Evolutionary conservation across 2,329 filamentous ascomycete species (phyloP), one percentile per base, ranked within the genome.

Genomic region (Pestalotiopsis sp.): DNA sequence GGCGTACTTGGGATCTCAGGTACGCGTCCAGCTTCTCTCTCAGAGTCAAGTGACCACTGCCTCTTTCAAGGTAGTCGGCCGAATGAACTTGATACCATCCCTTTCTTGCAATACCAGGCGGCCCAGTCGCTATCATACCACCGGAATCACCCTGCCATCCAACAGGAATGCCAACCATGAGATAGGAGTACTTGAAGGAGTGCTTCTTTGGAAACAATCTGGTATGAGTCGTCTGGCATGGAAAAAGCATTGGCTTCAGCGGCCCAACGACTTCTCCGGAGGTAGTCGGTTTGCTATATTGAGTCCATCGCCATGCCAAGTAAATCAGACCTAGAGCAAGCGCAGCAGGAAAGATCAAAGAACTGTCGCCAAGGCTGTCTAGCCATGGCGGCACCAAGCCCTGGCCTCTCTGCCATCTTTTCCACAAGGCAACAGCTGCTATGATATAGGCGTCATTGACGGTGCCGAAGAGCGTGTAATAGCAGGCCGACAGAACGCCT

Each of bases 131-230:
- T 41, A 93, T 76, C 71, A 91, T 81, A 11, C 85, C 85, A 61
- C 85, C 86, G n/a, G 83, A 79, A 57, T 80, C 81, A 5, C 89
- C 90, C 65, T 81, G 81, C 78, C 87, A 90, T n/a, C 86, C 86
- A 27, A 94, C 84, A 0, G 91, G 92, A 56, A 92, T 83, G 0
- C 92, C 91, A 31, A 90, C 88, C 61, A 90, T 83, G 1, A 94
- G 85, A 76, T 94, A 94, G 0, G 90, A 90, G 76, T 94, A 93
- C 0, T 83, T 83, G 75, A 95, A 94, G 0, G 85, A 85, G 76
- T 94, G 90, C 69, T 86, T 88, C 75, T 89, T 85, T 0, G 92
- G 92, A 68, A 91, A 90, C n/a, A 91, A 76, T 20, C 92, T 84
- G 4, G 86, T 82, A 76, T 94, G 92, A 2, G 85, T 89, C 14